Conservation (phyloP, 2,329 filamentous ascomycete genomes). For the Cladosporium sp. region DNA sequence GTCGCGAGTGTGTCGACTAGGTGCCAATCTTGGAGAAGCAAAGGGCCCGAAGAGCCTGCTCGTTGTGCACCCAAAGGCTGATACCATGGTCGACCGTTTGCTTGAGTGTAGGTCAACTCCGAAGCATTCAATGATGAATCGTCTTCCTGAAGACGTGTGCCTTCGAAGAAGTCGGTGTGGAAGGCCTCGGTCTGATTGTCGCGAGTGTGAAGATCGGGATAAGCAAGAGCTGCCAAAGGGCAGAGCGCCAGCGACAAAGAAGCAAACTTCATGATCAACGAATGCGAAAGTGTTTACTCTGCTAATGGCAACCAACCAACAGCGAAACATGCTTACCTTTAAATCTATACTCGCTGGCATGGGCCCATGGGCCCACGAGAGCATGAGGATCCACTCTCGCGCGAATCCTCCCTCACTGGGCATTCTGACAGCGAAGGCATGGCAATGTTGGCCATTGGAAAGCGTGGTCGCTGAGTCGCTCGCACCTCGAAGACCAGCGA, state of each 20-base stretch:
- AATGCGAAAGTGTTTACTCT: not conserved
- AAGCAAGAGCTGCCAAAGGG: constrained; percentile 9
- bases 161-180: constrained; percentile 25
- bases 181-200: constrained; percentile 14
- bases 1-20: constrained; percentile 59
- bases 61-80: constrained; percentile 36
- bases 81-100: constrained; percentile 27
- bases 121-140: constrained; percentile 26
- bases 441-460: constrained; percentile 3
- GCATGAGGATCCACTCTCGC: constrained; percentile 1
- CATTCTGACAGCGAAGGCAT: constrained; percentile 4
- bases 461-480: not conserved
- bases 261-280: constrained; percentile 4
- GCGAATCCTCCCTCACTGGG: constrained; percentile 1
- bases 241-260: constrained; percentile 5
- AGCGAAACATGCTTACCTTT: constrained; percentile 8
- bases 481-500: not conserved
- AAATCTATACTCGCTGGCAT: not conserved
- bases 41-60: constrained; percentile 53
- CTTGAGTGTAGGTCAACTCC: constrained; percentile 27
- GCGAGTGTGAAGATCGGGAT: constrained; percentile 6
- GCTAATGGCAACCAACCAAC: not conserved
- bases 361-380: not conserved
- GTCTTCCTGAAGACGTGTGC: constrained; percentile 24
- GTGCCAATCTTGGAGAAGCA: constrained; percentile 63